These are phyloP conservation scores for Wickerhamomyces sp. DNA, from an alignment of 1,139 yeast genomes.

Conservation along the genomic window DNA sequence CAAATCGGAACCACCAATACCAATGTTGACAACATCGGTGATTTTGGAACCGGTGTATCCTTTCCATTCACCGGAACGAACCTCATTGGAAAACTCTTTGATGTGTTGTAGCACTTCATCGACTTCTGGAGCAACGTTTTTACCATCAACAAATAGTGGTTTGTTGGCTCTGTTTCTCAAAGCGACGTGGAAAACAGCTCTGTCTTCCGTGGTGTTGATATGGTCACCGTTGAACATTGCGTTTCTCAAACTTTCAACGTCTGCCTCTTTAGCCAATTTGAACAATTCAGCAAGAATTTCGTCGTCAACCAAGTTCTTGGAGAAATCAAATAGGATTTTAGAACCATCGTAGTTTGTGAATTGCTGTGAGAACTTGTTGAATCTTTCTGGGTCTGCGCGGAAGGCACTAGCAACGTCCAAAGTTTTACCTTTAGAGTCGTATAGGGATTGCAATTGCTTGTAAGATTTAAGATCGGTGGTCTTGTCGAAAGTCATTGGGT, in stretches of 20 bases:
- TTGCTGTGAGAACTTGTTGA: constrained; percentile 67
- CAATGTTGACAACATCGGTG: constrained; percentile 93
- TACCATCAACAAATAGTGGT: constrained; percentile 84
- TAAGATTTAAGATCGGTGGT: constrained; percentile 81
- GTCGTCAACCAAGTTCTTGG: constrained; percentile 88
- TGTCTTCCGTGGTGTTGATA: constrained; percentile 90
- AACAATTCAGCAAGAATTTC: constrained; percentile 64
- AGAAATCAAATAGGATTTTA: constrained; percentile 86
- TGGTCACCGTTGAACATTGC: constrained; percentile 89
- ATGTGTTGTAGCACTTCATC: constrained; percentile 88
- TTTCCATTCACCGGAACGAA: constrained; percentile 91
- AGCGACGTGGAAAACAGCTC: constrained; percentile 97
- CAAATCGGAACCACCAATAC: constrained; percentile 97
- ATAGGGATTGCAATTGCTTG: constrained; percentile 68
- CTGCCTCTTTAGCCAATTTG: constrained; percentile 84
- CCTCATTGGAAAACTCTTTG: constrained; percentile 86
- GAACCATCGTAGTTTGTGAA: constrained; percentile 83
- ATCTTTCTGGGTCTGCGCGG: constrained; percentile 66
- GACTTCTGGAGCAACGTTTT: constrained; percentile 84
- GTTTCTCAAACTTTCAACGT: constrained; percentile 82
- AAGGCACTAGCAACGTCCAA: constrained; percentile 72
- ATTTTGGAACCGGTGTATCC: constrained; percentile 95
- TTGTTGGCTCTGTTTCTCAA: constrained; percentile 85
- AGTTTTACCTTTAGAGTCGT: constrained; percentile 58
- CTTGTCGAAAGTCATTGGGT: constrained; percentile 36